A percentile compares a stretch with the other conserved stretches of the same genome.
Evolutionary conservation across 2,329 filamentous ascomycete genomes (phyloP).

Genomic region (Colletotrichum navitas): DNA sequence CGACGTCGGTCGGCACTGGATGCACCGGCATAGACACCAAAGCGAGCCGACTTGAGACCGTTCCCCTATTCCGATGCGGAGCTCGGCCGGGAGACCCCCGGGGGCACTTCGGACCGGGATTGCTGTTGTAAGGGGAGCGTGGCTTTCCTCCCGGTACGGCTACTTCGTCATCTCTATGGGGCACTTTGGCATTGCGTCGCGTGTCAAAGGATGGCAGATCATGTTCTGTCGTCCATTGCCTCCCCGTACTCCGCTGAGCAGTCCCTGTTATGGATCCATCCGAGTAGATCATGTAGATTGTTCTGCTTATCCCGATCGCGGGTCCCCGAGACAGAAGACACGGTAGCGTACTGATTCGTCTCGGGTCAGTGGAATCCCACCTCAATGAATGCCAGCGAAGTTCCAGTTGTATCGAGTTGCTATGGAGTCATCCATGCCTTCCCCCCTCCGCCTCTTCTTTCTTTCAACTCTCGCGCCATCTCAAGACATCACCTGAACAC

Average conservation of each 20-base stretch:
- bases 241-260: not conserved
- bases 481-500: not conserved
- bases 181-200: slow-evolving; percentile 3
- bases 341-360: no score
- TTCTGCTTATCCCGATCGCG: not conserved
- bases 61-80: not conserved
- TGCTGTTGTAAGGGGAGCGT: slow-evolving; percentile 5
- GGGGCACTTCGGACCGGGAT: slow-evolving; percentile 5
- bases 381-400: no score
- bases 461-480: not conserved
- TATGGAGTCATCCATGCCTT: not conserved
- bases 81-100: not conserved
- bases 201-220: not conserved
- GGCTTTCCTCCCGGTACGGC: slow-evolving; percentile 3
- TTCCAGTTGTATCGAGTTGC: not conserved
- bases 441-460: not conserved
- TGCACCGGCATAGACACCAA: not conserved
- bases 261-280: not conserved
- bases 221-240: slow-evolving; percentile 5
- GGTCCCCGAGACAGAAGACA: no score
- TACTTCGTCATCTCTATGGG: not conserved
- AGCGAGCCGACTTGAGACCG: not conserved
- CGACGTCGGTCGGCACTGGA: not conserved
- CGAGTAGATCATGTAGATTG: not conserved
- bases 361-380: no score